A percentile compares a stretch with the other conserved stretches of the same genome.
phyloP scores from a whole-genome alignment of 371 early-diverging fungal species.

The Haplosporangium sp. region DNA sequence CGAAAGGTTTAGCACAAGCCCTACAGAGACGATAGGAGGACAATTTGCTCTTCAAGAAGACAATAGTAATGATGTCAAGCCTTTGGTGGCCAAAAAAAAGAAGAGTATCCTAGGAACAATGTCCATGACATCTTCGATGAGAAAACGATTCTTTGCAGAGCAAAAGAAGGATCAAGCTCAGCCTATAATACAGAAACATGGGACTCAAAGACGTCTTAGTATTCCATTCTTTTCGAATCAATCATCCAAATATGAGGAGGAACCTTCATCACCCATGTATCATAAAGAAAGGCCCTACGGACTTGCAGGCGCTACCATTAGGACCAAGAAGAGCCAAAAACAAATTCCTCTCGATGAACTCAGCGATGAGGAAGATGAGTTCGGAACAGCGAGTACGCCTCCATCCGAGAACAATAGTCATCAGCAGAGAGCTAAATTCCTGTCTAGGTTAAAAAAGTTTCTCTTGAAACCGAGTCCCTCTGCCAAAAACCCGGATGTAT shows the following conservation, averaged over 20 bases:
- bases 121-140: constrained; percentile 42
- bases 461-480: constrained; percentile 38
- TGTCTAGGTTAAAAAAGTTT: constrained; percentile 35
- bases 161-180: constrained; percentile 32
- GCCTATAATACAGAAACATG: not conserved
- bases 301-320: constrained; percentile 19
- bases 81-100: constrained; percentile 17
- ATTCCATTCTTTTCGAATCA: constrained; percentile 6
- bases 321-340: constrained; percentile 9
- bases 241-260: constrained; percentile 1
- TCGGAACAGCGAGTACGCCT: not conserved
- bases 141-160: constrained; percentile 47
- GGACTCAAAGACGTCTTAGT: not conserved
- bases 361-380: constrained; percentile 30
- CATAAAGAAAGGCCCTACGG: constrained; percentile 21
- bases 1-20: constrained; percentile 8
- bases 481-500: constrained; percentile 1
- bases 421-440: constrained; percentile 35
- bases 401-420: constrained; percentile 1
- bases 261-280: not conserved
- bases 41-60: constrained; percentile 9
- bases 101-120: constrained; percentile 40
- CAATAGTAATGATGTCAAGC: constrained; percentile 3
- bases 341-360: constrained; percentile 12
- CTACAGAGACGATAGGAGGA: constrained; percentile 1